Percentiles rank a stretch among this genome's conserved stretches.
Conservation (phyloP, 1,284 basidiomycete species). For the Mycena sp. region DNA sequence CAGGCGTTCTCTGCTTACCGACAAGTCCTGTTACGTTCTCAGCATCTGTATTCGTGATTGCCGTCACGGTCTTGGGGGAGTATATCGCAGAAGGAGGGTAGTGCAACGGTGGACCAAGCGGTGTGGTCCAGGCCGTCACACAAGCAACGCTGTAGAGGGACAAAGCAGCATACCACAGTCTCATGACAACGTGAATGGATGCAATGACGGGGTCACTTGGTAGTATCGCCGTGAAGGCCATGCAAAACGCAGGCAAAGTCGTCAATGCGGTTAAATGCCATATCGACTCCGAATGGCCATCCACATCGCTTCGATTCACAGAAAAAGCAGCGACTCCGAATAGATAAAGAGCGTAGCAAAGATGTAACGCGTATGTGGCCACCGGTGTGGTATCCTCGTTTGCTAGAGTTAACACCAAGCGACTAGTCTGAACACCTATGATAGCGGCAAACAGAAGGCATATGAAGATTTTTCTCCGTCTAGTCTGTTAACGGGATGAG, state of each 20-base stretch:
- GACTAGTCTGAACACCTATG: constrained; percentile 59
- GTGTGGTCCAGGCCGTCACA: constrained; percentile 64
- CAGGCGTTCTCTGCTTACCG: constrained; percentile 43
- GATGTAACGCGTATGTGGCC: constrained; percentile 58
- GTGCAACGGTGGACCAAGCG: constrained; percentile 78
- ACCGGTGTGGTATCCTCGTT: constrained; percentile 46
- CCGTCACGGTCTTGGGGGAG: constrained; percentile 70
- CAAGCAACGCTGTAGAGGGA: constrained; percentile 60
- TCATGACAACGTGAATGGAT: constrained; percentile 30
- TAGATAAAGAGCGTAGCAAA: constrained; percentile 69
- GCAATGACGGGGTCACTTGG: constrained; percentile 50
- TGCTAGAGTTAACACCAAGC: constrained; percentile 59
- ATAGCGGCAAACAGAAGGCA: constrained; percentile 54
- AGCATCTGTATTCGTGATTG: constrained; percentile 61
- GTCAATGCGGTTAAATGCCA: constrained; percentile 73
- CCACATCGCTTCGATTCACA: constrained; percentile 58
- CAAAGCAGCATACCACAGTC: constrained; percentile 60
- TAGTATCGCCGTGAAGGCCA: constrained; percentile 62
- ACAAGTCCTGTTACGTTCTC: constrained; percentile 75
- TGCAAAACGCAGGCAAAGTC: constrained; percentile 59
- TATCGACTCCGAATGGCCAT: constrained; percentile 68
- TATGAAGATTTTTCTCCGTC: constrained; percentile 63
- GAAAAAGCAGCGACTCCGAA: constrained; percentile 62
- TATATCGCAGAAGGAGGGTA: constrained; percentile 79
- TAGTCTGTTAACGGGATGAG: constrained; percentile 51